These are phyloP conservation scores for Ophiocordyceps camponoti-leonardi DNA, from an alignment of 2,329 filamentous ascomycete species.

Conservation along the genomic window DNA sequence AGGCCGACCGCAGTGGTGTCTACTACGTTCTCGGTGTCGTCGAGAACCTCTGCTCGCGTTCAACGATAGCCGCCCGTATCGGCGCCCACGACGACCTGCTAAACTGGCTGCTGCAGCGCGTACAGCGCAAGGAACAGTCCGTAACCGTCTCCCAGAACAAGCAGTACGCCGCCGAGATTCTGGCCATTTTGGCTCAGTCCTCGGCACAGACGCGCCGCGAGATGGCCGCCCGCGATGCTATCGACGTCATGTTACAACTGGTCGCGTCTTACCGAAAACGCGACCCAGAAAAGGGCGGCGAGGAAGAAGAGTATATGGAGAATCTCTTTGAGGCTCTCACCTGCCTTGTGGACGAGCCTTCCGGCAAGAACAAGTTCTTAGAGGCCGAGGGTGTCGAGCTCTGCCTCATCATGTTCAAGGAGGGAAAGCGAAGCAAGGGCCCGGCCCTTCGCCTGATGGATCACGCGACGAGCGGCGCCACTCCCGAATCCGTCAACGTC, in stretches of 20 bases:
- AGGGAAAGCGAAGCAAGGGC: constrained; percentile 68
- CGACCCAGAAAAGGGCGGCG: constrained; percentile 69
- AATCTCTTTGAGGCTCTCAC: constrained; percentile 81
- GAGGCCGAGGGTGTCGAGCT: constrained; percentile 88
- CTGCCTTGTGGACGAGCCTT: constrained; percentile 57
- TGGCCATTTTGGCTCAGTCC: constrained; percentile 75
- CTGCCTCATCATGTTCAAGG: constrained; percentile 77
- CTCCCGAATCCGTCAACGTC: constrained; percentile 33
- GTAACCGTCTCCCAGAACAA: constrained; percentile 66
- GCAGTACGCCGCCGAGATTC: constrained; percentile 81
- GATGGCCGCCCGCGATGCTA: constrained; percentile 49
- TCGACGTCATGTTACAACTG: constrained; percentile 68
- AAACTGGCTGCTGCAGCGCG: constrained; percentile 60
- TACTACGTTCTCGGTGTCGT: constrained; percentile 73
- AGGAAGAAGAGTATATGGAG: constrained; percentile 90
- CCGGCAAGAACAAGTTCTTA: constrained; percentile 66
- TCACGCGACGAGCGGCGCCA: constrained; percentile 45
- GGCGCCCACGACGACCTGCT: constrained; percentile 52
- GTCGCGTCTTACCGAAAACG: constrained; percentile 70
- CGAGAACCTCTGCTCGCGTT: constrained; percentile 68
- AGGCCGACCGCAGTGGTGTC: constrained; percentile 63
- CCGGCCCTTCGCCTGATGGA: constrained; percentile 70
- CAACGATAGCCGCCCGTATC: constrained; percentile 51
- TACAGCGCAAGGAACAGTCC: constrained; percentile 46
- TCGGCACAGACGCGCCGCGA: constrained; percentile 46